Percentiles rank a stretch among this genome's conserved stretches.
Evolutionary conservation across 2,329 filamentous ascomycete species (phyloP).

Genomic region (Phialophora macrospora): DNA sequence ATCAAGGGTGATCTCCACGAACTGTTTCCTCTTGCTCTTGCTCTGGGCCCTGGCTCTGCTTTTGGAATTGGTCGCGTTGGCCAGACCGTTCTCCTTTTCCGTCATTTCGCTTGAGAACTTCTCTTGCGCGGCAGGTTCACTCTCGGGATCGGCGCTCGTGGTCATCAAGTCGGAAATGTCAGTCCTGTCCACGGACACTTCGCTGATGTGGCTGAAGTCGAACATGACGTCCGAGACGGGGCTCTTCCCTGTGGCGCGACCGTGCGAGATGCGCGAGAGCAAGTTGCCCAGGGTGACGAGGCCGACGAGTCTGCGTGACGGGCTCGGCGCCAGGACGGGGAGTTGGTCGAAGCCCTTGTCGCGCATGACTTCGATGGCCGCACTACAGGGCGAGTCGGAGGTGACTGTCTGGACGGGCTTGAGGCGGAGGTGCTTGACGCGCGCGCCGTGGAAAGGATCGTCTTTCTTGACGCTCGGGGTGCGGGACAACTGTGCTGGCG

Average conservation of each 20-base stretch:
- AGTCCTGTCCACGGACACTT: slow-evolving; percentile 87
- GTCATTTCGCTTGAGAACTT: slow-evolving; percentile 39
- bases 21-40: slow-evolving; percentile 62
- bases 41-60: neutral
- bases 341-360: slow-evolving; percentile 98
- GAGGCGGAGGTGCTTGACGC: slow-evolving; percentile 79
- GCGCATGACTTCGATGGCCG: slow-evolving; percentile 96
- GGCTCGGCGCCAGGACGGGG: slow-evolving; percentile 74
- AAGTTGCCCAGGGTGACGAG: slow-evolving; percentile 95
- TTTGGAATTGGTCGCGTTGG: neutral
- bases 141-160: slow-evolving; percentile 31
- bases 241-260: slow-evolving; percentile 74
- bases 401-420: slow-evolving; percentile 91
- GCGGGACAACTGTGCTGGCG: slow-evolving; percentile 42
- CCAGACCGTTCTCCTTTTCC: slow-evolving; percentile 41
- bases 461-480: slow-evolving; percentile 48
- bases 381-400: slow-evolving; percentile 72
- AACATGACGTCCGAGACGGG: slow-evolving; percentile 93
- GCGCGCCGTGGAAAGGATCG: slow-evolving; percentile 78
- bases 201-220: slow-evolving; percentile 83
- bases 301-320: slow-evolving; percentile 75
- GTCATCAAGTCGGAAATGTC: slow-evolving; percentile 54
- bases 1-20: slow-evolving; percentile 91
- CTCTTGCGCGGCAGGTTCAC: slow-evolving; percentile 3
- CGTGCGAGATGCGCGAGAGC: slow-evolving; percentile 84